A percentile compares a stretch with the other conserved stretches of the same genome.
Conservation (phyloP, 1,284 basidiomycete genomes). For the Melampsora americana region DNA sequence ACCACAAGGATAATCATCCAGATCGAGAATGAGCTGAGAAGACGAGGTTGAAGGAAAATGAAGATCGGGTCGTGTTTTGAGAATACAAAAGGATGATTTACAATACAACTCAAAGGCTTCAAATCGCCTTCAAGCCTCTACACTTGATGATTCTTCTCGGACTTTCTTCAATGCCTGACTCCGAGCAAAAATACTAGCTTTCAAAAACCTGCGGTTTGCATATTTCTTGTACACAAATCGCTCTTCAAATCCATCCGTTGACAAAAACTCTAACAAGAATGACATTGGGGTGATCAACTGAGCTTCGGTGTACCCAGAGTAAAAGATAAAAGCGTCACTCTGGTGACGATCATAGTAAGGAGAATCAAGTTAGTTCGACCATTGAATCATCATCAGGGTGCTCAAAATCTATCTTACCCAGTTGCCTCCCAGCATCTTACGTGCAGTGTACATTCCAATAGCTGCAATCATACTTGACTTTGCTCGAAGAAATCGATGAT, state of each 20-base stretch:
- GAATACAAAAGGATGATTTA: too few relatives aligned
- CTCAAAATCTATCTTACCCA: slow-evolving; percentile 69
- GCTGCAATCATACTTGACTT: slow-evolving; percentile 95
- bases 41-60: too few relatives aligned
- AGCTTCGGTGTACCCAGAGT: slow-evolving; percentile 87
- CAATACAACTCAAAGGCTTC: too few relatives aligned
- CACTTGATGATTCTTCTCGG: slow-evolving; percentile 25
- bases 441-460: slow-evolving; percentile 92
- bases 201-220: slow-evolving; percentile 92
- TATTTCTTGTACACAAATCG: slow-evolving; percentile 96
- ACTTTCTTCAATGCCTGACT: slow-evolving; percentile 56
- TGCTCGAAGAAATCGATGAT: slow-evolving; percentile 86
- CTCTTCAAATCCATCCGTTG: slow-evolving; percentile 72
- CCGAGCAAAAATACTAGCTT: slow-evolving; percentile 63
- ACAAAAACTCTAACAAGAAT: slow-evolving; percentile 78
- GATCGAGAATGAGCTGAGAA: too few relatives aligned
- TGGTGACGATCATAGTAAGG: slow-evolving; percentile 60
- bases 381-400: background rate
- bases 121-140: background rate
- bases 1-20: too few relatives aligned
- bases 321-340: slow-evolving; percentile 87
- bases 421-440: slow-evolving; percentile 83
- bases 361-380: slow-evolving; percentile 20
- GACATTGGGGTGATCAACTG: slow-evolving; percentile 79
- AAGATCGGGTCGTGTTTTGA: too few relatives aligned